phyloP scores from a whole-genome alignment of 208 protist genomes.

The Leishmania arabica region DNA sequence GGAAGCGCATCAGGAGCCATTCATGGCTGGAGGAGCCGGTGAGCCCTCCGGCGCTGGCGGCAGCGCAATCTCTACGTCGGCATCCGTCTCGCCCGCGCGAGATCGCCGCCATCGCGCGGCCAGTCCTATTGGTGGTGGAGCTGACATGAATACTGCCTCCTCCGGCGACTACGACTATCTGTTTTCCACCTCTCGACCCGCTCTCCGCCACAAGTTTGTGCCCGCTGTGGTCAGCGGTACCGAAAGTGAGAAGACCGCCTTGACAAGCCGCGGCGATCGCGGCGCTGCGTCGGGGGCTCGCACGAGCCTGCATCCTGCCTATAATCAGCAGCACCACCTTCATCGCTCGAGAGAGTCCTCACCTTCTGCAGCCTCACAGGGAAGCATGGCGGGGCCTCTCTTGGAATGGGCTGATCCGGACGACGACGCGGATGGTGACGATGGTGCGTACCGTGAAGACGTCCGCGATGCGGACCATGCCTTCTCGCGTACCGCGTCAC shows the following conservation, averaged over 20 bases:
- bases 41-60: neutral
- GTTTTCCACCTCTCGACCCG: constrained; percentile 8
- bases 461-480: neutral
- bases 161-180: constrained; percentile 26
- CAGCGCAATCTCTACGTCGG: neutral
- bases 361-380: neutral
- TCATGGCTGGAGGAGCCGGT: neutral
- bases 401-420: neutral
- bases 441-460: neutral
- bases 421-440: neutral
- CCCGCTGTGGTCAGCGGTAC: constrained; percentile 4
- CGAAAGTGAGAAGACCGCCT: neutral
- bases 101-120: neutral
- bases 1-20: neutral
- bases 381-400: no score
- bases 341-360: neutral
- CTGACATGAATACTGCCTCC: neutral
- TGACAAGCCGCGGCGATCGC: neutral
- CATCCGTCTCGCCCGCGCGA: neutral
- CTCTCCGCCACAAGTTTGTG: neutral
- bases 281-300: neutral
- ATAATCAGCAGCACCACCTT: neutral
- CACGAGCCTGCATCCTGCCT: neutral
- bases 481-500: neutral
- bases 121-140: neutral